These are phyloP conservation scores for Mrakia gelida DNA, from an alignment of 768 basidiomycete species.

Conservation along the genomic window DNA sequence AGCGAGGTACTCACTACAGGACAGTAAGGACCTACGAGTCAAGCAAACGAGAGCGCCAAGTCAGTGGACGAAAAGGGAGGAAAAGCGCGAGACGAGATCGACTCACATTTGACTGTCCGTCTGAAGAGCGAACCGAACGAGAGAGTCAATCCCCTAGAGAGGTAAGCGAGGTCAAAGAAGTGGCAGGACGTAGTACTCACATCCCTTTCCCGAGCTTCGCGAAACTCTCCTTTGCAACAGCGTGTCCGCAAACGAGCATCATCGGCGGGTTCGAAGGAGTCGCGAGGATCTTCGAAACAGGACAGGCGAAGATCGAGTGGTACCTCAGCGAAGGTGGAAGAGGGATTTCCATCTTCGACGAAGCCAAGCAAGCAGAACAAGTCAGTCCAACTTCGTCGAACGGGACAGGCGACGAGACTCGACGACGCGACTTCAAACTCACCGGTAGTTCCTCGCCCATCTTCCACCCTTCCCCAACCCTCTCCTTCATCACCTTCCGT, in stretches of 20 bases:
- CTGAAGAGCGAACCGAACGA: conserved; percentile 38
- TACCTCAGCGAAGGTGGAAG: conserved; percentile 79
- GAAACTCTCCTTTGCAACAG: conserved; percentile 86
- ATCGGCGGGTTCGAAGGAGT: conserved; percentile 84
- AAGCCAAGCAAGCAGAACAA: background rate
- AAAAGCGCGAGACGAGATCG: conserved; percentile 43
- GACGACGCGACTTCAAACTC: conserved; percentile 33
- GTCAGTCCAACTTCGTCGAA: conserved; percentile 16
- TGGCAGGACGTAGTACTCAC: conserved; percentile 52
- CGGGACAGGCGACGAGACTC: background rate
- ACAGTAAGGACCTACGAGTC: conserved; percentile 40
- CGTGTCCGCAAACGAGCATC: conserved; percentile 96
- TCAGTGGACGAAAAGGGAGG: background rate
- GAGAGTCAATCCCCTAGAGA: background rate
- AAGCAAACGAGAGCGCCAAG: background rate
- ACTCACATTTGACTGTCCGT: conserved; percentile 78
- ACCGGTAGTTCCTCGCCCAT: conserved; percentile 86
- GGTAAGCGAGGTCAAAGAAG: background rate
- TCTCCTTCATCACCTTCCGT: conserved; percentile 83
- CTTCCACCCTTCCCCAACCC: conserved; percentile 81
- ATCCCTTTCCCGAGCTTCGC: conserved; percentile 81
- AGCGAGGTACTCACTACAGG: background rate
- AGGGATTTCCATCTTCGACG: conserved; percentile 81
- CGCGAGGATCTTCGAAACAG: conserved; percentile 95
- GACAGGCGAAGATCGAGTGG: conserved; percentile 95